Conservation (phyloP, 1,284 basidiomycete species). For the Cryptococcus sp. region DNA sequence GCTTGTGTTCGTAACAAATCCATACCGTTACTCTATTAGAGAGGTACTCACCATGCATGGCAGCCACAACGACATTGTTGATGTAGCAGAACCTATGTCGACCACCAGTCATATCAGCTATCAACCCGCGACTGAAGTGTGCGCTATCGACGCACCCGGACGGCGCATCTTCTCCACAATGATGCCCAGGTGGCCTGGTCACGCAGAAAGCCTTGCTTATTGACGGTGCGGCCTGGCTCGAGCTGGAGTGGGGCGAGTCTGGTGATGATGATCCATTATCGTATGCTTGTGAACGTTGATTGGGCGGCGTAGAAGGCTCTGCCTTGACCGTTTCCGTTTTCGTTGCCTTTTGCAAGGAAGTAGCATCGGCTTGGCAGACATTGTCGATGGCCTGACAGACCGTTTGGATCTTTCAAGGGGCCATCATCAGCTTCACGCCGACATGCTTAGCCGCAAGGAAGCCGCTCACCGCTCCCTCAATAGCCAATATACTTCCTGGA, state of each 20-base stretch:
- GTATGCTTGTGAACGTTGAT: background rate
- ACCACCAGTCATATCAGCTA: too few species aligned
- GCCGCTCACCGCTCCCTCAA: conserved; percentile 44
- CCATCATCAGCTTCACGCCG: conserved; percentile 54
- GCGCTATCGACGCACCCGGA: conserved; percentile 61
- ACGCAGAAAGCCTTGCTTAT: conserved; percentile 71
- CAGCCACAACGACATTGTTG: conserved; percentile 88
- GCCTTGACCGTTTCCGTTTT: background rate
- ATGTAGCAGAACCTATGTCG: conserved; percentile 74
- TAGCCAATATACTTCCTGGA: conserved; percentile 58
- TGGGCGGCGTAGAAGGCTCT: conserved; percentile 30
- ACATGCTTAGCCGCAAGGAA: too few species aligned
- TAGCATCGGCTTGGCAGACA: conserved; percentile 53
- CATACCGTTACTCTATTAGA: background rate
- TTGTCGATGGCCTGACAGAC: conserved; percentile 81
- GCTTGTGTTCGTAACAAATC: too few species aligned
- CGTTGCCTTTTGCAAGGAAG: conserved; percentile 24
- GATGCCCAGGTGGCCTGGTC: conserved; percentile 85
- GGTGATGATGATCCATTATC: background rate
- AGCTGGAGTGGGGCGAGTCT: too few species aligned
- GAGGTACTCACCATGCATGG: conserved; percentile 71
- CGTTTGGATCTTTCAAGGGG: conserved; percentile 54
- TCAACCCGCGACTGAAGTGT: too few species aligned
- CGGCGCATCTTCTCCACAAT: conserved; percentile 83
- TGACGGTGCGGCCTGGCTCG: background rate